Evolutionary conservation across 1,139 yeast species (phyloP), one percentile per base, ranked within the genome.

Genomic region (Debaryomyces subglobosus): DNA sequence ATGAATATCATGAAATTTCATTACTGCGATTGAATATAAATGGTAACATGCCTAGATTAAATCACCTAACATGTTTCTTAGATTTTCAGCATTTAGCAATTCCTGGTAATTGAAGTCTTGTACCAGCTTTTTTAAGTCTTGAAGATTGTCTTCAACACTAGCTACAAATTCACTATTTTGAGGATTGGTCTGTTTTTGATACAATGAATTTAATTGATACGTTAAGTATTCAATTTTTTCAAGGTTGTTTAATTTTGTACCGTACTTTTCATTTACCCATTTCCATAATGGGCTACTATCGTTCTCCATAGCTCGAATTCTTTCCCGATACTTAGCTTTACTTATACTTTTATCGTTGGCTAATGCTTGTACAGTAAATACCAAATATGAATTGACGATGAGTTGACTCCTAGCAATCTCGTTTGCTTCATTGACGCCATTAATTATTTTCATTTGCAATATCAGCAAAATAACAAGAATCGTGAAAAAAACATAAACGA

Each of bases 171-270:
- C 53, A 30, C 43, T 36, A 12, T 30, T 32, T n/a, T 46, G 46
- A 5, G 33, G 24, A n/a, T 39, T 25, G 12, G 10, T 46, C 32
- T 43, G 49, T 33, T 47, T 44, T 33, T 49, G 49, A 33, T 53
- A 52, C 15, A 60, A 45, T 10, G 50, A 37, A 27, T 52, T 57
- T 24, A 63, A 53, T 42, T 67, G 67, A 39, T 48, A 53, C 5
- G 66, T 57, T 39, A 68, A 53, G 46, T 54, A 67, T 45, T 64
- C 64, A 34, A 64, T 54, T 45, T 62, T 62, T 44, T 68, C 69
- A 4, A 56, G 41, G 9, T 58, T 49, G 33, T 55, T 53, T 39
- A 66, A 48, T 38, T 58, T 53, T 44, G 57, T 61, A 2, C 64
- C 65, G 30, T 58, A 51, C 33, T 54, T 52, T 15, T 52, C 46